Conservation (phyloP, 2,329 filamentous ascomycete species). For the Aspergillus udagawae region DNA sequence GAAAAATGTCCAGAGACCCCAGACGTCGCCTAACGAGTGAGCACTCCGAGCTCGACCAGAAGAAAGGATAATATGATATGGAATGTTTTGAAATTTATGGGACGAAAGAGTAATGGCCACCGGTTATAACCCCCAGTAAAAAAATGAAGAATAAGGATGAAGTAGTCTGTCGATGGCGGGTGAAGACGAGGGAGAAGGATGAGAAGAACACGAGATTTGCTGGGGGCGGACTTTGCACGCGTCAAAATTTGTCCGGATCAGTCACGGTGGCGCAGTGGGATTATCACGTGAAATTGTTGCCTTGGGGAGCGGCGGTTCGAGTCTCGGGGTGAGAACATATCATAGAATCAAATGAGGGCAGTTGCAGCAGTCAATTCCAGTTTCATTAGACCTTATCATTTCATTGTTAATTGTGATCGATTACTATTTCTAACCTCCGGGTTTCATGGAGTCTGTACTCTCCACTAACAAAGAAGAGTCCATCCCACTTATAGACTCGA, state of each 20-base stretch:
- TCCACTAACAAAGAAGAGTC: neutral
- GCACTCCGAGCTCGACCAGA: neutral
- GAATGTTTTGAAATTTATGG: neutral
- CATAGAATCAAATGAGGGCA: neutral
- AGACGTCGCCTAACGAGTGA: neutral
- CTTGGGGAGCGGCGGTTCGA: slow-evolving; percentile 10
- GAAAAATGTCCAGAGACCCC: neutral
- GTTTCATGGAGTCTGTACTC: neutral
- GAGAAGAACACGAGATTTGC: neutral
- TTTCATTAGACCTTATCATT: neutral
- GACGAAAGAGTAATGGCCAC: neutral
- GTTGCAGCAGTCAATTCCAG: neutral
- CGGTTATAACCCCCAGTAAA: neutral
- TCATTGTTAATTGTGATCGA: neutral
- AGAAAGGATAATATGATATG: neutral
- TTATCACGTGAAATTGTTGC: slow-evolving; percentile 7
- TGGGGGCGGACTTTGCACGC: neutral
- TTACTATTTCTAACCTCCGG: neutral
- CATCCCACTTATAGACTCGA: no score
- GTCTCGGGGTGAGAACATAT: neutral
- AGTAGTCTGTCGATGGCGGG: neutral
- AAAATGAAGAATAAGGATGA: neutral
- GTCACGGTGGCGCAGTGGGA: slow-evolving; percentile 13
- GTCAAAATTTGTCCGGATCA: slow-evolving; percentile 1
- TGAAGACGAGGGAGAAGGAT: neutral